phyloP scores from a whole-genome alignment of 78 protist genomes.

The Anaeramoeba flamelloides region DNA sequence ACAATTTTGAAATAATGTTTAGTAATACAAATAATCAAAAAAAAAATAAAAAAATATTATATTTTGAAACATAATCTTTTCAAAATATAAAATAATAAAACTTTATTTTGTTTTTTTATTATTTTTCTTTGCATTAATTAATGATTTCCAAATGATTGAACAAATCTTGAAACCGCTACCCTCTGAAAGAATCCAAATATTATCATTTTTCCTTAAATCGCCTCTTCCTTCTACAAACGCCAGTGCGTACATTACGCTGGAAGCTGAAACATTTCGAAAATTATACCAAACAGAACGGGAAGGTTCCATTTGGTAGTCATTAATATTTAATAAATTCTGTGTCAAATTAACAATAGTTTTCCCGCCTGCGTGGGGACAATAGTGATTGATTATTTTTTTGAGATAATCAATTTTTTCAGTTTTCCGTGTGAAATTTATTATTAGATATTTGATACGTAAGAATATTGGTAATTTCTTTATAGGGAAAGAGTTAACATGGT shows the following conservation, averaged over 20 bases:
- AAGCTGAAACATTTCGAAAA: conserved; percentile 46
- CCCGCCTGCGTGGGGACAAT: conserved; percentile 69
- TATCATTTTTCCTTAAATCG: neutral
- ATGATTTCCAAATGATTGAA: neutral
- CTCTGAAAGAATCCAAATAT: conserved; percentile 37
- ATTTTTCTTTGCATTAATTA: too few relatives aligned
- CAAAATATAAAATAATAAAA: too few relatives aligned
- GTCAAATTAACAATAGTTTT: conserved; percentile 59
- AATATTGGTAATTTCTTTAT: conserved; percentile 52
- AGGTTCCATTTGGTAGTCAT: conserved; percentile 41
- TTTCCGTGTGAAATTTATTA: conserved; percentile 8
- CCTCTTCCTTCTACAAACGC: conserved; percentile 36
- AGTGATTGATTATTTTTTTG: conserved; percentile 46
- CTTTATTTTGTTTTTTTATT: too few relatives aligned
- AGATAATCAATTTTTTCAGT: conserved; percentile 35
- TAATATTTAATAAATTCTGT: conserved; percentile 38
- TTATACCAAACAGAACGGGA: conserved; percentile 59
- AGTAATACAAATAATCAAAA: too few relatives aligned
- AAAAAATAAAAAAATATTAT: too few relatives aligned
- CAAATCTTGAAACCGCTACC: conserved; percentile 47
- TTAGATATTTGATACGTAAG: conserved; percentile 46
- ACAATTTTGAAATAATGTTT: too few relatives aligned
- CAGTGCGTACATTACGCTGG: conserved; percentile 50
- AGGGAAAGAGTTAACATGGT: conserved; percentile 54
- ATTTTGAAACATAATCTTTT: too few relatives aligned